Evolutionary conservation across 352 stramenopile genomes (phyloP), one percentile per base, ranked within the genome.

Genomic region (Globisporangium irregulare): DNA sequence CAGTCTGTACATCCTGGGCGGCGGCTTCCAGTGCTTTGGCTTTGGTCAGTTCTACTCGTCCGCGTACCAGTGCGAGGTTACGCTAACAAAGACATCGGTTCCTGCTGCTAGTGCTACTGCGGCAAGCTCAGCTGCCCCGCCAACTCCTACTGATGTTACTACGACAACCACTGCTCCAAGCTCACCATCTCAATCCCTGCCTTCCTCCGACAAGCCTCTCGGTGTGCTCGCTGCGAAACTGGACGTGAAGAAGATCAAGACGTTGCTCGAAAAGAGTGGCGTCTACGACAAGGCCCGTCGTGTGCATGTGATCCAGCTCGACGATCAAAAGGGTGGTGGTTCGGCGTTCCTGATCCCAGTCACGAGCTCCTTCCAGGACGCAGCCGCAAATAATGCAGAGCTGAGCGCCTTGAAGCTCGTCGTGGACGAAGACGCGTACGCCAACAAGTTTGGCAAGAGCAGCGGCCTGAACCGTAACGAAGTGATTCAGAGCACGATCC

Each of bases 251-350:
- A 77, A 77, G 24, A 59, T 87, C n/a, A 96, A 96, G 64, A 94
- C 82, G 7, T 66, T 91, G 20, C 64, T 96, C 3, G 88, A 96
- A 66, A 71, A 73, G 9, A 53, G 61, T 4, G 64, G 76, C 0
- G 75, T 92, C 9, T 96, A 96, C 61, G 88, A 96, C 82, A 94
- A 93, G 67, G 73, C 80, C 1, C 86, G 88, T 8, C 86, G 88
- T 22, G 80, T 96, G 12, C 83, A 91, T 60, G 69, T 83, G 9
- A 67, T 79, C 3, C 67, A 76, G 4, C 51, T 53, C 10, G 59
- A 71, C 8, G 56, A 36, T 22, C n/a, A 68, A 15, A 5, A 69
- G 0, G 53, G 77, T 32, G 69, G 60, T 20, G 62, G 46, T 24
- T 59, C 61, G 3, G 74, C 66, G 36, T 95, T 93, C 60, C 51